Percentiles rank a stretch among this genome's conserved stretches.
These are phyloP conservation scores for Aspergillus sp. DNA, from an alignment of 2,329 filamentous ascomycete genomes.

Conservation along the genomic window DNA sequence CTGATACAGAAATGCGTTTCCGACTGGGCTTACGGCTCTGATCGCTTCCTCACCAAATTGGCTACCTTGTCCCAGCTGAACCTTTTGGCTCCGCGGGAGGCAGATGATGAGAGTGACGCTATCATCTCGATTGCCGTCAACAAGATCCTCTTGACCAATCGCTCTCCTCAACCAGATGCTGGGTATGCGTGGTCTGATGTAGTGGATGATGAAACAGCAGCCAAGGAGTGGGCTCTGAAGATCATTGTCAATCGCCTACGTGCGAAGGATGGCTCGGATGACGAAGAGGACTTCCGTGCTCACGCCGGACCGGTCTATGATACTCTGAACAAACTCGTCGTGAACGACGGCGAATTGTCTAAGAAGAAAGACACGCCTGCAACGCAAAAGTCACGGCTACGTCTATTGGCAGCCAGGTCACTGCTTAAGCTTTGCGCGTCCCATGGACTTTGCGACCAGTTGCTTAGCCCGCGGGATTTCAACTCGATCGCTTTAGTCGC, in stretches of 20 bases:
- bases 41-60: slow-evolving; percentile 68
- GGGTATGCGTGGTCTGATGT: slow-evolving; percentile 68
- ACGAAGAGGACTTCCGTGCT: slow-evolving; percentile 49
- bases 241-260: slow-evolving; percentile 84
- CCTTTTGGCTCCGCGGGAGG: slow-evolving; percentile 70
- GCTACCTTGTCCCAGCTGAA: slow-evolving; percentile 66
- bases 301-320: slow-evolving; percentile 70
- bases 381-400: slow-evolving; percentile 76
- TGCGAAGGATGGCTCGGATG: slow-evolving; percentile 56
- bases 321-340: slow-evolving; percentile 74
- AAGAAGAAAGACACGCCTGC: slow-evolving; percentile 74
- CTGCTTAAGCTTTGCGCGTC: slow-evolving; percentile 80
- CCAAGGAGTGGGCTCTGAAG: slow-evolving; percentile 81
- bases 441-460: slow-evolving; percentile 70
- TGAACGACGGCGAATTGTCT: slow-evolving; percentile 75
- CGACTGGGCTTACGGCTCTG: slow-evolving; percentile 70
- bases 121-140: slow-evolving; percentile 77
- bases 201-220: slow-evolving; percentile 77
- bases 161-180: slow-evolving; percentile 56
- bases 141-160: slow-evolving; percentile 71
- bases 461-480: slow-evolving; percentile 73
- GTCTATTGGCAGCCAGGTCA: slow-evolving; percentile 77
- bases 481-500: slow-evolving; percentile 77
- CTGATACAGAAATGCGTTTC: slow-evolving; percentile 75
- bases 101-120: slow-evolving; percentile 71